Conservation (phyloP, 352 stramenopile genomes). For the Pythium plurisporium region DNA sequence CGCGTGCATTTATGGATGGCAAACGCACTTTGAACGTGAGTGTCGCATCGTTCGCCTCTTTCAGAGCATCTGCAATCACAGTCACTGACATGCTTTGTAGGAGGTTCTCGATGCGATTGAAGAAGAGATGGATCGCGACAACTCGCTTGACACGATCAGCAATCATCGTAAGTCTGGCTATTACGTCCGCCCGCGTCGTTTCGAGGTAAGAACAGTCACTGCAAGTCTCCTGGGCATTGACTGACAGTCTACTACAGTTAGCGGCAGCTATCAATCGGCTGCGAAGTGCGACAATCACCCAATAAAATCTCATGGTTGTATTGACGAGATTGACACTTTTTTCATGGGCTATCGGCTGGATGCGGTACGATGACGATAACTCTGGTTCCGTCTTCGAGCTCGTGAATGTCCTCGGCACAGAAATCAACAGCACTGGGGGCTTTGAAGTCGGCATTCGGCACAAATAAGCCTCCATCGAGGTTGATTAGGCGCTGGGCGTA, state of each 20-base stretch:
- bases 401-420: not conserved
- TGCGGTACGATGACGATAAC: not conserved
- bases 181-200: constrained; percentile 71
- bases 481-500: constrained; percentile 28
- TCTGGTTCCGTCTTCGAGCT: constrained; percentile 4
- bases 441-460: too few species aligned
- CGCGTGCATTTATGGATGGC: constrained; percentile 54
- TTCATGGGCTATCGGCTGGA: too few species aligned
- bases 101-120: constrained; percentile 67
- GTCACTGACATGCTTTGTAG: constrained; percentile 12
- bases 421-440: too few species aligned
- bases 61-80: not conserved
- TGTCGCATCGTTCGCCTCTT: not conserved
- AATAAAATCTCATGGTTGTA: constrained; percentile 28
- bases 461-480: constrained; percentile 21
- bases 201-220: constrained; percentile 60
- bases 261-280: constrained; percentile 86
- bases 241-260: constrained; percentile 35
- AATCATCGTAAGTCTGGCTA: constrained; percentile 61
- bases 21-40: constrained; percentile 48
- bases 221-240: not conserved
- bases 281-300: constrained; percentile 61
- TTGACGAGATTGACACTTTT: not conserved
- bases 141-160: constrained; percentile 59
- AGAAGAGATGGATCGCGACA: constrained; percentile 51